Conservation (phyloP, 1,284 basidiomycete genomes). For the Sanghuangporus weigelae region DNA sequence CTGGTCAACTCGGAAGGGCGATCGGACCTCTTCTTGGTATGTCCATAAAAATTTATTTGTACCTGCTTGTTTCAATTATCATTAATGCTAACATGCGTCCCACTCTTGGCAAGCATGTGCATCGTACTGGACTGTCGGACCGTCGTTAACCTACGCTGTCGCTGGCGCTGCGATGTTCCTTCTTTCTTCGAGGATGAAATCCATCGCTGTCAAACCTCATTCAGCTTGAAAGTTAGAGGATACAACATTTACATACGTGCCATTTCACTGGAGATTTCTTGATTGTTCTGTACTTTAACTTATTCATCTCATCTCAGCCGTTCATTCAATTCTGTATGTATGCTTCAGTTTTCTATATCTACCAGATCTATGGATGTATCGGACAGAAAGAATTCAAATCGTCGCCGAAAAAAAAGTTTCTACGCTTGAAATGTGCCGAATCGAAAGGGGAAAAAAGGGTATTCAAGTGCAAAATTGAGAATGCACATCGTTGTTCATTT, state of each 20-base stretch:
- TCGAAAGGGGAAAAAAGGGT: too few species aligned
- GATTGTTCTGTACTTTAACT: neutral
- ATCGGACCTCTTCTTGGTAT: slow-evolving; percentile 80
- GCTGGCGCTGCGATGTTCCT: slow-evolving; percentile 61
- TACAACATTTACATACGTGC: neutral
- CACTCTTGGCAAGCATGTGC: slow-evolving; percentile 54
- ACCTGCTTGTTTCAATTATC: slow-evolving; percentile 8
- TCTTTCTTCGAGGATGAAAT: slow-evolving; percentile 47
- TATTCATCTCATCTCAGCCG: neutral
- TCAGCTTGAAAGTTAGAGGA: slow-evolving; percentile 19
- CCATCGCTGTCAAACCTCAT: slow-evolving; percentile 27
- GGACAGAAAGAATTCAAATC: neutral
- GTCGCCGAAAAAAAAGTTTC: neutral
- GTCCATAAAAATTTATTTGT: slow-evolving; percentile 22
- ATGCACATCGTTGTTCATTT: neutral
- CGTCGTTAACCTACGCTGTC: slow-evolving; percentile 67
- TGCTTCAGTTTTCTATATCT: neutral
- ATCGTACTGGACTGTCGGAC: slow-evolving; percentile 85
- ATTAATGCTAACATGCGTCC: slow-evolving; percentile 11
- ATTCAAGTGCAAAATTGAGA: neutral
- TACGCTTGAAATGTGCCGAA: too few species aligned
- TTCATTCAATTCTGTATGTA: neutral
- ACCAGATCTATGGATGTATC: neutral
- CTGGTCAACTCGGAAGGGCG: slow-evolving; percentile 86
- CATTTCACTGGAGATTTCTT: neutral